These are phyloP conservation scores for Coniella vitis DNA, from an alignment of 2,329 filamentous ascomycete genomes.

Conservation along the genomic window DNA sequence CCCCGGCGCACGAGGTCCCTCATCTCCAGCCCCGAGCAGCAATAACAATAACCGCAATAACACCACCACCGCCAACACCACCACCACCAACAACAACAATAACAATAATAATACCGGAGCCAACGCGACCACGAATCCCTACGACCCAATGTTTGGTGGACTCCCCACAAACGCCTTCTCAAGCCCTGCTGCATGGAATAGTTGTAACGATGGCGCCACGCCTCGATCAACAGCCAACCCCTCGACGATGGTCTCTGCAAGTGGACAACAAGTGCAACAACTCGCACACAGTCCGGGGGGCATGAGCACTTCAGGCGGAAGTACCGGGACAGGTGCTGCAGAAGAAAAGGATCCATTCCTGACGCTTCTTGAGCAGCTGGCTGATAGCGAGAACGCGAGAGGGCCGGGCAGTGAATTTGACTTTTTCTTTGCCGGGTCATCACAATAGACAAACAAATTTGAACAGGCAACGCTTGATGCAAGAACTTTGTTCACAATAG, in stretches of 20 bases:
- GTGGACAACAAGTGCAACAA: conserved; percentile 4
- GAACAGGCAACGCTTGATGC: not conserved
- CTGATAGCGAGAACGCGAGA: conserved; percentile 67
- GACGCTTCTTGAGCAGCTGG: conserved; percentile 71
- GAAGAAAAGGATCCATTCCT: conserved; percentile 78
- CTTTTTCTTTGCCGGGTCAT: conserved; percentile 54
- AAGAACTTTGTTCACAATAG: too few relatives aligned
- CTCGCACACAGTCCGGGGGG: conserved; percentile 37
- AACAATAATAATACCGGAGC: conserved; percentile 25
- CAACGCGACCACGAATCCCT: conserved; percentile 29
- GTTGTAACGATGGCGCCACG: conserved; percentile 26
- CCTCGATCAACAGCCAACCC: conserved; percentile 12
- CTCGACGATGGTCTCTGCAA: conserved; percentile 7
- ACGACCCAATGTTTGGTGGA: conserved; percentile 55
- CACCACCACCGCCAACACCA: conserved; percentile 24
- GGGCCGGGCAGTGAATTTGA: conserved; percentile 70
- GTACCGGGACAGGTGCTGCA: conserved; percentile 37
- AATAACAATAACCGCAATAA: conserved; percentile 25
- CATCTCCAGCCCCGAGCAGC: conserved; percentile 27
- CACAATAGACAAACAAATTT: not conserved
- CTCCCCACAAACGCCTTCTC: conserved; percentile 46
- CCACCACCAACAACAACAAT: conserved; percentile 25
- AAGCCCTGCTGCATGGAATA: conserved; percentile 46
- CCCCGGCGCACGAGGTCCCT: conserved; percentile 17
- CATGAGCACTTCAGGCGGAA: conserved; percentile 42